A percentile compares a stretch with the other conserved stretches of the same genome.
phyloP scores from a whole-genome alignment of 768 basidiomycete genomes.

The Russula olivacea region DNA sequence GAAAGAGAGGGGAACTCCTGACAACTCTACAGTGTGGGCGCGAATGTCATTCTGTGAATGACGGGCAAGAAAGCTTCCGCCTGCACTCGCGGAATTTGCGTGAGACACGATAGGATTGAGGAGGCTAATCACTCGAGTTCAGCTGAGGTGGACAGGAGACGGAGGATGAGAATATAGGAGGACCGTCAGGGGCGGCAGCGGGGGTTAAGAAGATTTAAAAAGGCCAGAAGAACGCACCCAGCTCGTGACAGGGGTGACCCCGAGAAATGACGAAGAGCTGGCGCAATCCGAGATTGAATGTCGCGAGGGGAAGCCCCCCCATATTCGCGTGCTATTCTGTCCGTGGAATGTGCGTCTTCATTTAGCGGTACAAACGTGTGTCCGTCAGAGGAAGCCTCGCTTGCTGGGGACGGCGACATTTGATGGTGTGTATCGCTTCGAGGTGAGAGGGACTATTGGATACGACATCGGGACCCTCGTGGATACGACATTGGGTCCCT shows the following conservation, averaged over 20 bases:
- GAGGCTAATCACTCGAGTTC: constrained; percentile 36
- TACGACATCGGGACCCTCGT: background rate
- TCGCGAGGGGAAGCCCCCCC: constrained; percentile 26
- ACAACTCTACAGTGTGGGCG: constrained; percentile 58
- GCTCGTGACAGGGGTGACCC: constrained; percentile 31
- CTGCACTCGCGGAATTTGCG: constrained; percentile 24
- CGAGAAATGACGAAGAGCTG: constrained; percentile 13
- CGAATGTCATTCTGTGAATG: constrained; percentile 64
- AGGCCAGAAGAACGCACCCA: constrained; percentile 26
- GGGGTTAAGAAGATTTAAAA: background rate
- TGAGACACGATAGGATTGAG: constrained; percentile 43
- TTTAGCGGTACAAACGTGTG: constrained; percentile 20
- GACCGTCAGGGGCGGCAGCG: background rate
- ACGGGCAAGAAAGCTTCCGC: constrained; percentile 28
- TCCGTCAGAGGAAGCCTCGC: constrained; percentile 16
- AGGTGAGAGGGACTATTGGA: background rate
- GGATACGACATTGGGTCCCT: background rate
- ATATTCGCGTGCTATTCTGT: background rate
- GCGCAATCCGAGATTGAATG: constrained; percentile 18
- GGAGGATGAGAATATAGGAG: background rate
- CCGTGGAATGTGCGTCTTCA: background rate
- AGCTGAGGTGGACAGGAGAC: constrained; percentile 5
- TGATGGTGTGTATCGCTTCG: background rate
- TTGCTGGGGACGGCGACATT: constrained; percentile 17
- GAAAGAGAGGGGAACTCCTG: constrained; percentile 42